Base-by-base conservation (phyloP, 768 basidiomycete genomes). In the Paxillus involutus region DNA sequence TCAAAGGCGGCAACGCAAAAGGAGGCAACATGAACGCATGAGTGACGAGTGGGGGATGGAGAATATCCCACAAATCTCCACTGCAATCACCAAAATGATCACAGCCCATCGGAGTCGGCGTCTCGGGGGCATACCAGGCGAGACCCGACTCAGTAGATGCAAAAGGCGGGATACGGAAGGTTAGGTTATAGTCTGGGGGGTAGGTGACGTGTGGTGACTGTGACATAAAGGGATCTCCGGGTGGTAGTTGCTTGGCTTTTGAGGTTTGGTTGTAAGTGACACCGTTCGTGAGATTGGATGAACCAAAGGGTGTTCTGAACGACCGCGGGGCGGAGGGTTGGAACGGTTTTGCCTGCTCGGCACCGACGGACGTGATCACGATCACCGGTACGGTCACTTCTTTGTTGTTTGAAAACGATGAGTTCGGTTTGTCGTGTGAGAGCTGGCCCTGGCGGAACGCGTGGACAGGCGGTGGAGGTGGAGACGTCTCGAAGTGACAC, bases 71-170 rank as follows among this genome's bases (percentile, higher is more conserved):
- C 40, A 61, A 14, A 30, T 66, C 66, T 0, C 59, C 61, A 4
- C 40, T 48, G 32, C 63, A 68, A 13, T 63, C 62, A 13, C 64
- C 66, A 41, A 54, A 24, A 49, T 67, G 64, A 47, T 56, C 44
- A 3, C 63, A 68, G 21, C 41, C 52, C 59, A 59, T 68, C 4
- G 66, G 66, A 8, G 66, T 66, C 12, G 66, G 66, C 29, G 66
- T 68, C 33, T 67, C 66, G 0, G 64, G 66, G 4, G 33, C 40
- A 16, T 50, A 54, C n/a, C 51, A 33, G 7, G 30, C 24, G 39
- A 44, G 29, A 12, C 26, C 35, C 37, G 42, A 19, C 40, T 16
- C 41, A 2, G 36, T 2, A 4, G 47, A 6, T 4, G 63, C 58
- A 8, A 57, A 50, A 8, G 59, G 33, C 3, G 65, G 57, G 12